Evolutionary conservation across 352 stramenopile genomes (phyloP), one percentile per base, ranked within the genome.

Genomic region (Phytophthora pinifolia): DNA sequence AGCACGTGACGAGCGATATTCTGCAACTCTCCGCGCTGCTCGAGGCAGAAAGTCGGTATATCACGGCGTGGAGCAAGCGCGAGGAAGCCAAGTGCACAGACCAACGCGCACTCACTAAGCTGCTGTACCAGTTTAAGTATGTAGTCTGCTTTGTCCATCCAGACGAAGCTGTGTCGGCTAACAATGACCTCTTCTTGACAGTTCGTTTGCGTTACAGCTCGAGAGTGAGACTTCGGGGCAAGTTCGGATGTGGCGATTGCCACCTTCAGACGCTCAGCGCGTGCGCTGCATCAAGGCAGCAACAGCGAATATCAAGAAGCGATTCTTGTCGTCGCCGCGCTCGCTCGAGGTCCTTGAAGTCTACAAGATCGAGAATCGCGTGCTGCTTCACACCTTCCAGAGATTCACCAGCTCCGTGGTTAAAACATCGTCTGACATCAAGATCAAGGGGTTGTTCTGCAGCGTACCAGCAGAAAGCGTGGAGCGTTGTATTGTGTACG

Each of bases 381-480:
- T 67, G 35, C 30, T 92, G 15, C 43, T 94, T 9, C 51, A 79
- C 25, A 54, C 47, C 8, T 92, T 92, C 32, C 81, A 90, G 49
- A 62, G 45, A 13, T 76, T 75, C 51, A 68, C 76, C 18, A 49
- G 35, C 10, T 43, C 56, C 1, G 37, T 76, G 5, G 14, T 58
- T 4, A 41, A 56, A 10, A 43, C 55, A 2, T 14, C 30, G 0
- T 22, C 39, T 0, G 60, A 67, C 9, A 53, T 65, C 9, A 88
- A 88, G 56, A 79, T 94, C 56, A 94, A 93, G 41, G 84, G 84
- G 0, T 53, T 94, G 3, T 92, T 93, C 38, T 92, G 80, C 48
- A 62, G 33, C 5, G 64, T 94, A 1, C 80, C 84, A 12, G 31
- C 49, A 9, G 63, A 81, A 31, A 72, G 75, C 30, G 49, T 92